These are phyloP conservation scores for Mimosa pudica DNA, from an alignment of 306 rosid species.

Conservation along the genomic window DNA sequence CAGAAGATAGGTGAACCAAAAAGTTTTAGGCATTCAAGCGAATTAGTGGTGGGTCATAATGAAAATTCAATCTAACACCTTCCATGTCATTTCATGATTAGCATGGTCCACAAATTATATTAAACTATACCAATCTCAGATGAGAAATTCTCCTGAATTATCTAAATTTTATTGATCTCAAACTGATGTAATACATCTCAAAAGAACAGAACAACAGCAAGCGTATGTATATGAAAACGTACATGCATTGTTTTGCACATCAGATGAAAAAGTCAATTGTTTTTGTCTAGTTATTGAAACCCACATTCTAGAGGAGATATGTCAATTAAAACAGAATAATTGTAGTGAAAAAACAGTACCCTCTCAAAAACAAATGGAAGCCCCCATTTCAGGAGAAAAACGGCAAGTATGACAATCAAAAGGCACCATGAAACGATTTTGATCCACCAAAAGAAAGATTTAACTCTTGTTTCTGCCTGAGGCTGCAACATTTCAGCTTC, in stretches of 20 bases:
- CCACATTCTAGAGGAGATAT: background rate
- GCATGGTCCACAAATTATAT: background rate
- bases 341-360: conserved; percentile 47
- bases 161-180: background rate
- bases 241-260: background rate
- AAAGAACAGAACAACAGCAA: background rate
- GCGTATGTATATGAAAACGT: no score
- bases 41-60: background rate
- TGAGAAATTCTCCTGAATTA: background rate
- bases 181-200: background rate
- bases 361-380: conserved; percentile 65
- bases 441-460: conserved; percentile 72
- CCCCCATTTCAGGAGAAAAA: conserved; percentile 66
- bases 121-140: background rate
- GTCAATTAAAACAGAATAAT: conserved; percentile 2
- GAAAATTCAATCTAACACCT: background rate
- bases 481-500: conserved; percentile 62
- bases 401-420: conserved; percentile 41
- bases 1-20: background rate
- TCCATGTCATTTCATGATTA: background rate
- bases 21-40: background rate
- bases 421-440: conserved; percentile 59
- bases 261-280: background rate
- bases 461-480: conserved; percentile 52
- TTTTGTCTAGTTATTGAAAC: background rate